phyloP scores from a whole-genome alignment of 805 yeast species.

The Starmerella powellii region DNA sequence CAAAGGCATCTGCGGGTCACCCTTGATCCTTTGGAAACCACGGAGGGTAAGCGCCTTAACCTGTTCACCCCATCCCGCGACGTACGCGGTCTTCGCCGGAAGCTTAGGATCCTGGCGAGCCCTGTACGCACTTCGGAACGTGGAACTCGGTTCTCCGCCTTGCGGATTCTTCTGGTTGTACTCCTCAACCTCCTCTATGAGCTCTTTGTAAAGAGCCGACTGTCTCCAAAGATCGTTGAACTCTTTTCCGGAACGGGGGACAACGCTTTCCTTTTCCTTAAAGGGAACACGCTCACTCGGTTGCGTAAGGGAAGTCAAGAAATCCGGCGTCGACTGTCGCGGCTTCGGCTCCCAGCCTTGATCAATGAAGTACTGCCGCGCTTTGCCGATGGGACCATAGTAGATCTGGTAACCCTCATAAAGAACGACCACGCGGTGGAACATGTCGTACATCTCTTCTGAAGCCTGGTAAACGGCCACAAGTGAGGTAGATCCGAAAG shows the following conservation, averaged over 20 bases:
- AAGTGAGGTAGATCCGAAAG: constrained; percentile 43
- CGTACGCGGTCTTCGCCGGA: constrained; percentile 34
- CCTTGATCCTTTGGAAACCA: constrained; percentile 44
- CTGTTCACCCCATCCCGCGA: constrained; percentile 39
- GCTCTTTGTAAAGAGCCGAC: constrained; percentile 36
- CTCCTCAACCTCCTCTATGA: constrained; percentile 37
- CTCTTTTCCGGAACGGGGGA: constrained; percentile 53
- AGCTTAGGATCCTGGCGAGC: constrained; percentile 33
- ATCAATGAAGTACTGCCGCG: constrained; percentile 44
- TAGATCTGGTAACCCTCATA: constrained; percentile 52
- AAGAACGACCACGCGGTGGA: constrained; percentile 50
- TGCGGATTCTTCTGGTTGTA: constrained; percentile 28
- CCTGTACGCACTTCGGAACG: constrained; percentile 30
- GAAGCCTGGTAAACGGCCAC: constrained; percentile 64
- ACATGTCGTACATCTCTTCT: constrained; percentile 50
- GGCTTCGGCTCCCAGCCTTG: constrained; percentile 57
- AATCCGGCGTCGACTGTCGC: constrained; percentile 61
- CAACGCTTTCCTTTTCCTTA: constrained; percentile 38
- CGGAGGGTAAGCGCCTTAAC: constrained; percentile 38
- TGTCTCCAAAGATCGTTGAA: constrained; percentile 48
- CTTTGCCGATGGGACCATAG: constrained; percentile 47
- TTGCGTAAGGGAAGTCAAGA: constrained; percentile 56
- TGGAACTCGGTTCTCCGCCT: constrained; percentile 29
- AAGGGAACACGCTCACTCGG: constrained; percentile 45
- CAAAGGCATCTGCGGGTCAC: constrained; percentile 43